phyloP scores from a whole-genome alignment of 1,284 basidiomycete genomes.

The Boletellus sp. region DNA sequence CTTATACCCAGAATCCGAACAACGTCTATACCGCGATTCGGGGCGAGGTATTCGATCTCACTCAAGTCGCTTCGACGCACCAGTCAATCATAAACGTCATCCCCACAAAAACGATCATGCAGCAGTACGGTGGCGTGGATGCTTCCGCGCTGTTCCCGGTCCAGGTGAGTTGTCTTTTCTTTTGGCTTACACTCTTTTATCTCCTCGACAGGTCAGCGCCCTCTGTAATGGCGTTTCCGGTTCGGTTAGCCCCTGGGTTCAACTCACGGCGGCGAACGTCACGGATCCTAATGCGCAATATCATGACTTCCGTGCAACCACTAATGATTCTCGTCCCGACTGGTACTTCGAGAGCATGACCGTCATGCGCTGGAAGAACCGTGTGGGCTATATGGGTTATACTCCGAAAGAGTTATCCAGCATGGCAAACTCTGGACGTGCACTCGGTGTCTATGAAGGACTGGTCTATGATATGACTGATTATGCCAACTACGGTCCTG shows the following conservation, averaged over 20 bases:
- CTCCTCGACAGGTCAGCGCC: constrained; percentile 69
- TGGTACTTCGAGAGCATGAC: constrained; percentile 97
- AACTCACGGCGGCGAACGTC: constrained; percentile 75
- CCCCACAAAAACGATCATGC: constrained; percentile 67
- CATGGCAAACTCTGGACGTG: constrained; percentile 61
- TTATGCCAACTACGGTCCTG: constrained; percentile 67
- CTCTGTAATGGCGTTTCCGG: constrained; percentile 88
- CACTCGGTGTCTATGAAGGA: constrained; percentile 80
- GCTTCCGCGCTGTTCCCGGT: constrained; percentile 89
- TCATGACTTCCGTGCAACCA: constrained; percentile 91
- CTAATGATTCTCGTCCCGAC: constrained; percentile 88
- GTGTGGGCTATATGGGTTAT: constrained; percentile 88
- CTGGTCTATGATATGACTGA: constrained; percentile 86
- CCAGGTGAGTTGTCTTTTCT: constrained; percentile 52
- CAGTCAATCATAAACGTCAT: constrained; percentile 71
- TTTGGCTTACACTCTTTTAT: constrained; percentile 3
- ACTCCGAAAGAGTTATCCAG: constrained; percentile 76
- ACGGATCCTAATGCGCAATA: constrained; percentile 83
- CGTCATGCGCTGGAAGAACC: constrained; percentile 82
- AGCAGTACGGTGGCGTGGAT: constrained; percentile 74
- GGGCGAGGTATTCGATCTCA: constrained; percentile 91
- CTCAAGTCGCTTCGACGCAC: constrained; percentile 58
- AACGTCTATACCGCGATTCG: constrained; percentile 82
- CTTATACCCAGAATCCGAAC: constrained; percentile 57
- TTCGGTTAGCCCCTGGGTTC: constrained; percentile 81